Base-by-base conservation (phyloP, 1,284 basidiomycete genomes). In the Malassezia restricta region DNA sequence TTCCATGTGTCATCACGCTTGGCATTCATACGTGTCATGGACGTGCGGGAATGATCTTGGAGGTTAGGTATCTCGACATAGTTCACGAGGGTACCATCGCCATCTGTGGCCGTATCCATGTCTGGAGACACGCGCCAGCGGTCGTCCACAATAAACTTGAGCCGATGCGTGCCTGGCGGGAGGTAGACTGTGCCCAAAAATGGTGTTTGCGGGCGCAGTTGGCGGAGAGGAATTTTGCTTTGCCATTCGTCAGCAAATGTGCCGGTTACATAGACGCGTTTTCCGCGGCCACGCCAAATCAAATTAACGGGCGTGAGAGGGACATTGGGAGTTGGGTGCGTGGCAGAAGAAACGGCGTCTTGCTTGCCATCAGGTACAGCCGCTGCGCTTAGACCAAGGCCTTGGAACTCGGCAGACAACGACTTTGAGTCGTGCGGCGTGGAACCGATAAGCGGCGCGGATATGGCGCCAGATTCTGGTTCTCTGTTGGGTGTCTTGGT, bases 81-180 rank as follows among this genome's bases (percentile, higher is more conserved):
- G 76, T 98, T 98, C 61, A 94, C 89, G 47, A 98, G 78, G 31
- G 86, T 86, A 30, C 94, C 92, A 66, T 94, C 87, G 64, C 90
- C 87, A 71, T 96, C 91, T 30, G 90, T 88, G 0, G 91, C 88
- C 1, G 87, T 86, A 7, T 89, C 85, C 20, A 94, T 79, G 60
- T 89, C 83, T 61, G 78, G 77, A 9, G 79, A 79, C 49, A 80
- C 80, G 54, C 84, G 82, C 83, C 85, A 90, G 47, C 84, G 81
- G 54, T 87, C 85, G 74, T 98, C 94, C 55, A 98, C 88, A 62
- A 96, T 82, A 77, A 96, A 98, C 61, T 91, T 89, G 71, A 96
- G 80, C 56, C 92, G 86, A 71, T 98, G 91, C 2, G 90, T 91
- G 20, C 92, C 94, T 0, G 91, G 89, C 11, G 83, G 81, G 20